Conservation (phyloP, 371 early-diverging fungal species). For the Mucor mucedo region DNA sequence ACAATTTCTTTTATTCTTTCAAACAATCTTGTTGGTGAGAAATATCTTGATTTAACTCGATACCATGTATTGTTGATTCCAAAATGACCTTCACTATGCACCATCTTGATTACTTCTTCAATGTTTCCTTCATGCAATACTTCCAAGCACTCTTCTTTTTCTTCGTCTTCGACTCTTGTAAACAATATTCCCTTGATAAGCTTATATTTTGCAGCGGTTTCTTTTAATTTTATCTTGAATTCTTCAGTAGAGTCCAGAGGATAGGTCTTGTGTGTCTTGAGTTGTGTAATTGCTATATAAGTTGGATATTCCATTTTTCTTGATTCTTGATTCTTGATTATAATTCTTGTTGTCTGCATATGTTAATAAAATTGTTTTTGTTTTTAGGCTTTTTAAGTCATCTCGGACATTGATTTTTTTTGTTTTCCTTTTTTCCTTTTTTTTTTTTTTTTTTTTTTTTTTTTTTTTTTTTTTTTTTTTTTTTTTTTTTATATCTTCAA, state of each 20-base stretch:
- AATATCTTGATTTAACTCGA: not conserved
- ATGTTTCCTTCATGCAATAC: slow-evolving; percentile 24
- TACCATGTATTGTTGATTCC: slow-evolving; percentile 30
- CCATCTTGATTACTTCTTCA: slow-evolving; percentile 18
- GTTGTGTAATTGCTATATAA: slow-evolving; percentile 7
- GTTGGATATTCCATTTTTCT: slow-evolving; percentile 22
- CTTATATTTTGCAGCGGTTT: slow-evolving; percentile 11
- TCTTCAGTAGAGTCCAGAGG: slow-evolving; percentile 10
- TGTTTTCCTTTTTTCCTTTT: too few relatives aligned
- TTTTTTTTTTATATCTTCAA: slow-evolving; percentile 11
- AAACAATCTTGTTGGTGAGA: not conserved
- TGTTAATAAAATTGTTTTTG: too few relatives aligned
- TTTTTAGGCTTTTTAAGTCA: too few relatives aligned
- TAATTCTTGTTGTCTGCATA: too few relatives aligned
- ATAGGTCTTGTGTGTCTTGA: not conserved
- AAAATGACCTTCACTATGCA: slow-evolving; percentile 34
- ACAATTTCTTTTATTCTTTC: slow-evolving; percentile 9
- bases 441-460: not conserved
- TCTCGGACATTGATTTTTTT: too few relatives aligned
- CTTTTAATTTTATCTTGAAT: slow-evolving; percentile 1
- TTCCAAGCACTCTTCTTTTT: slow-evolving; percentile 1
- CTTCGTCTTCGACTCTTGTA: not conserved
- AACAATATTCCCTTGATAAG: not conserved
- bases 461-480: slow-evolving; percentile 10
- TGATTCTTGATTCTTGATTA: not conserved